Conservation (phyloP, 1,284 basidiomycete species). For the Marasmius tenuissimus region DNA sequence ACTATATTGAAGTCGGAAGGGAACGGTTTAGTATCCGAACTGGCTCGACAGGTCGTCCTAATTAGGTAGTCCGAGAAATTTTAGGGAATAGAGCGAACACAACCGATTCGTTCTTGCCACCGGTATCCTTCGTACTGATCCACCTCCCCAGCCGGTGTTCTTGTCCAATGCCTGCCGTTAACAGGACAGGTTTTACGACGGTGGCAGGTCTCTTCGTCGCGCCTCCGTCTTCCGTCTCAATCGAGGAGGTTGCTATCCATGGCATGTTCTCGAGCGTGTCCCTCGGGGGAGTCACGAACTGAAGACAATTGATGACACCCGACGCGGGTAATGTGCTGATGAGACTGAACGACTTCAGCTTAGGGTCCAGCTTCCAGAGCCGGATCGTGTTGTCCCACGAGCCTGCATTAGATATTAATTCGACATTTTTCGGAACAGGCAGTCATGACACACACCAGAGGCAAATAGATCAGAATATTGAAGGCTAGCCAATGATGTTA, state of each 20-base stretch:
- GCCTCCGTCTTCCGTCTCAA: constrained; percentile 11
- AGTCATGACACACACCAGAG: constrained; percentile 56
- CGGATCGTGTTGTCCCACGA: constrained; percentile 91
- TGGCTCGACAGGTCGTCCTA: background rate
- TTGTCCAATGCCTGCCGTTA: constrained; percentile 83
- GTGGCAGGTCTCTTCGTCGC: constrained; percentile 15
- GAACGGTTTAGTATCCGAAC: too few relatives aligned
- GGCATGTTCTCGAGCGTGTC: constrained; percentile 42
- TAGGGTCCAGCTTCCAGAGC: constrained; percentile 85
- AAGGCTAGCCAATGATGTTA: constrained; percentile 81
- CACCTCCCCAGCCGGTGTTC: constrained; percentile 91
- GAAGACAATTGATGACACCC: constrained; percentile 90
- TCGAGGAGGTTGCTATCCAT: constrained; percentile 35
- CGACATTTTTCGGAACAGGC: constrained; percentile 1
- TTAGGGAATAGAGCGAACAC: constrained; percentile 52
- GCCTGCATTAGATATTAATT: constrained; percentile 42
- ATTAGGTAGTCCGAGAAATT: background rate
- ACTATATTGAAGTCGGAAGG: too few relatives aligned
- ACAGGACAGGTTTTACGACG: constrained; percentile 46
- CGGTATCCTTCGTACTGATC: constrained; percentile 68
- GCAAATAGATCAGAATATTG: constrained; percentile 91
- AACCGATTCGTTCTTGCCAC: constrained; percentile 73
- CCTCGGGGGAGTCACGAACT: constrained; percentile 68
- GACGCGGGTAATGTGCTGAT: constrained; percentile 62
- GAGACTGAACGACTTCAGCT: constrained; percentile 74